Percentiles rank a stretch among this genome's conserved stretches.
phyloP scores from a whole-genome alignment of 345 rosid genomes.

The Pistacia vera region DNA sequence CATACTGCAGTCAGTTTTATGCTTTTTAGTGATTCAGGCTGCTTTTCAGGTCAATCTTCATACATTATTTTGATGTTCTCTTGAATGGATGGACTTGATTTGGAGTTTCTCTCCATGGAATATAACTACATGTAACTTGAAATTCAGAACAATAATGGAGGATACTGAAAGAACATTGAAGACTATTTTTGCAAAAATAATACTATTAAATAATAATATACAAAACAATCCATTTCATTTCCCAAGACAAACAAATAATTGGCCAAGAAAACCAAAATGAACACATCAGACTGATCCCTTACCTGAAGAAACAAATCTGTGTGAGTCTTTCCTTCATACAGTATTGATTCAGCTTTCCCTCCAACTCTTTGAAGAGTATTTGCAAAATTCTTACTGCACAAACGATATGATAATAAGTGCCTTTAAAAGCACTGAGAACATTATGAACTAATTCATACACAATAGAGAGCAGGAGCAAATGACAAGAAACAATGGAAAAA shows the following conservation, averaged over 20 bases:
- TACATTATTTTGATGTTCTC: too few species aligned
- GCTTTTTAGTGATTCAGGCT: too few species aligned
- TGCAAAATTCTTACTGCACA: slow-evolving; percentile 74
- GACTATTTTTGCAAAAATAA: neutral
- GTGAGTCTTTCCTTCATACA: slow-evolving; percentile 90
- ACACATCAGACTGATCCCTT: slow-evolving; percentile 12
- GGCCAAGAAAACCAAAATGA: neutral
- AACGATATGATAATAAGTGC: neutral
- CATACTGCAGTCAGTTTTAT: too few species aligned
- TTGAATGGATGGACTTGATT: neutral
- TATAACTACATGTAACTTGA: neutral
- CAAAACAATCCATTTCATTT: neutral
- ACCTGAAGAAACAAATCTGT: slow-evolving; percentile 98
- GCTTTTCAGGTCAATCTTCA: neutral
- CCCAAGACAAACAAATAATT: neutral
- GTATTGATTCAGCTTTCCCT: slow-evolving; percentile 66
- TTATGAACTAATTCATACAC: neutral
- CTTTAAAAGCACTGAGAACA: slow-evolving; percentile 4
- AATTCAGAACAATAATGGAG: too few species aligned
- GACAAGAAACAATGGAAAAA: neutral
- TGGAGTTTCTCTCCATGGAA: neutral
- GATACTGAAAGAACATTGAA: too few species aligned
- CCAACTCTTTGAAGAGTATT: slow-evolving; percentile 75
- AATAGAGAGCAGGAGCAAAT: neutral
- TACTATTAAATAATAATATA: too few species aligned